Base-by-base conservation (phyloP, 768 basidiomycete genomes). In the Albatrellus ellisii region DNA sequence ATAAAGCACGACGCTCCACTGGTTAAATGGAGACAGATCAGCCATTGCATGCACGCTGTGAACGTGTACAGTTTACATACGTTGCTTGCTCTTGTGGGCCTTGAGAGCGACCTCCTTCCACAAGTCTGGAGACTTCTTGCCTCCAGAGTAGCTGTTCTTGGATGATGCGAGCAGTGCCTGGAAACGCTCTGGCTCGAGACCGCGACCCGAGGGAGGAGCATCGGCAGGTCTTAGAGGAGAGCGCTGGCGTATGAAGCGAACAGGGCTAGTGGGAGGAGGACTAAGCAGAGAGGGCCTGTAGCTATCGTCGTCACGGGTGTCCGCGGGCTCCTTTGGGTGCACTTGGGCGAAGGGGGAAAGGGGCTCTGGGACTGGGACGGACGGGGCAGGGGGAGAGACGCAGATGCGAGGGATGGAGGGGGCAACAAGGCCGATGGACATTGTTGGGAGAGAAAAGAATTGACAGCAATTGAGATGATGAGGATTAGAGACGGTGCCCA, bases 101-200 rank as follows among this genome's bases (percentile, higher is more conserved):
- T 77, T 83, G 43, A 80, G 59, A 9, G 79, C 77, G 38, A 83
- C 73, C 60, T 86, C 79, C 60, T 76, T 83, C 49, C 79, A 75
- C 39, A 87, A 68, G 60, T 82, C 73, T 17, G 63, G 63, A 21
- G 59, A 59, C 56, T 62, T 70, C 58, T 69, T 78, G 34, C 56
- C 57, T 29, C 64, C 66, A 10, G 67, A 43, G 20, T 56, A 54
- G 14, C 64, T 58, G 52, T 72, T 73, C 51, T 73, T 66, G 31
- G 77, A 72, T 25, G 73, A 66, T 45, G 67, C 70, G 46, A 88
- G 67, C 49, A 85, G 59, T 31, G 66, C 68, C 49, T 79, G 70
- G 55, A 87, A 82, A 21, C 72, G 67, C 39, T 75, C 71, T 25
- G 63, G 64, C 45, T 79, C 68, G 37, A 87, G 66, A 42, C 81